Evolutionary conservation across 2,329 filamentous ascomycete species (phyloP).

Genomic region (Ophiostoma montium): DNA sequence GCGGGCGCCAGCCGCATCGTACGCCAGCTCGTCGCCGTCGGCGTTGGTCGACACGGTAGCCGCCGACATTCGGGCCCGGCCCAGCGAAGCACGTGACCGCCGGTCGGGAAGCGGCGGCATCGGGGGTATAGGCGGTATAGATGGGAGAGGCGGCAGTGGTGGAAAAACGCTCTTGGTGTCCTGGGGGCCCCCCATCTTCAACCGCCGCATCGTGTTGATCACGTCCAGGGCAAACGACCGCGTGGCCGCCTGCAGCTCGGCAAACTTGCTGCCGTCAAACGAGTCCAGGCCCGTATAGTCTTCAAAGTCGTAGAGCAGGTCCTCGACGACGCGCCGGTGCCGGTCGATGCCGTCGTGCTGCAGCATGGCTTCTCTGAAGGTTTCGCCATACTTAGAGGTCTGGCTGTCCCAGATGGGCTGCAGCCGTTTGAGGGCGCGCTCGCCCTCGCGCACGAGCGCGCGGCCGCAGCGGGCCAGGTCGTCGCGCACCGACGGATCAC

Average conservation of each 20-base stretch:
- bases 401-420: constrained; percentile 25
- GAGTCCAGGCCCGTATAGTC: constrained; percentile 26
- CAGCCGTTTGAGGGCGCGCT: constrained; percentile 24
- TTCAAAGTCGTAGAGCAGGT: constrained; percentile 30
- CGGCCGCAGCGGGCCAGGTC: constrained; percentile 22
- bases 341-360: constrained; percentile 22
- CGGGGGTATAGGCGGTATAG: neutral
- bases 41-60: neutral
- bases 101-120: constrained; percentile 5
- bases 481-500: constrained; percentile 10
- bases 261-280: constrained; percentile 23
- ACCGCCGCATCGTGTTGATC: constrained; percentile 23
- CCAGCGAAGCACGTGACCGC: constrained; percentile 2
- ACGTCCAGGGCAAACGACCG: constrained; percentile 27
- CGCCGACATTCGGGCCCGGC: neutral
- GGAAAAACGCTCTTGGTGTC: constrained; percentile 2
- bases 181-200: constrained; percentile 17
- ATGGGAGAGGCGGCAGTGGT: constrained; percentile 4
- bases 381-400: constrained; percentile 23
- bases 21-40: constrained; percentile 3
- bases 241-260: constrained; percentile 25
- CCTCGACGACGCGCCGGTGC: constrained; percentile 21
- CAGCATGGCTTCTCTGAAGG: constrained; percentile 22
- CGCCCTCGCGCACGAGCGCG: constrained; percentile 19
- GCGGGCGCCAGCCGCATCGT: too few species aligned